Conservation (phyloP, 1,284 basidiomycete genomes). For the Papiliotrema terrestris region DNA sequence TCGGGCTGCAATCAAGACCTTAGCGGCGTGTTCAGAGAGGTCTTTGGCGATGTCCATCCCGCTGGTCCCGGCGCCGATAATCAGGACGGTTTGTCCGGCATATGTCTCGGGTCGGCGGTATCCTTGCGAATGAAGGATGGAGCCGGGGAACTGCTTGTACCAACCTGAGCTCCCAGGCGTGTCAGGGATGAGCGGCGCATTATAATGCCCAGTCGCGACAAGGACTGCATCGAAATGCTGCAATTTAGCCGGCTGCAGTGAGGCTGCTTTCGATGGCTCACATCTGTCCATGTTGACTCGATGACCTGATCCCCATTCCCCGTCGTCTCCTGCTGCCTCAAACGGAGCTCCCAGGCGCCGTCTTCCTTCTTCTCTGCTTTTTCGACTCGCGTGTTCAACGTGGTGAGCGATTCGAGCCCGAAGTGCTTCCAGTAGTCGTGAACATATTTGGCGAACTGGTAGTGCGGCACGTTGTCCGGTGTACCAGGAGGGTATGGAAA, state of each 20-base stretch:
- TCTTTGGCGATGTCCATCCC: constrained; percentile 53
- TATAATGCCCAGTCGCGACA: constrained; percentile 53
- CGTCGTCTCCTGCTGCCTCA: constrained; percentile 50
- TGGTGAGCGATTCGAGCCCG: constrained; percentile 49
- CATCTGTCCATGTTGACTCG: background rate
- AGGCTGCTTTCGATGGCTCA: too few species aligned
- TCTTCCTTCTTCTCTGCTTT: constrained; percentile 48
- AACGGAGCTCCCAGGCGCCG: constrained; percentile 24
- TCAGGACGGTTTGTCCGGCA: constrained; percentile 50
- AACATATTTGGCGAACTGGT: constrained; percentile 24
- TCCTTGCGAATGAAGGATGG: constrained; percentile 52
- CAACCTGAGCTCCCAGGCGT: constrained; percentile 49
- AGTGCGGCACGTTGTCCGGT: constrained; percentile 22
- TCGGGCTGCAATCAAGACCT: constrained; percentile 48
- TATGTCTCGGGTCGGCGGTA: constrained; percentile 52
- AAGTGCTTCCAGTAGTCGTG: constrained; percentile 45
- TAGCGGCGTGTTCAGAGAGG: constrained; percentile 32
- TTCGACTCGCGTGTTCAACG: constrained; percentile 56
- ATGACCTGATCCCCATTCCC: constrained; percentile 28
- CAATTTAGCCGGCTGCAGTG: background rate
- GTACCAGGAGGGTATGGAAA: constrained; percentile 26
- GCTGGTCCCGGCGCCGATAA: constrained; percentile 54
- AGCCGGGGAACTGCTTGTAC: constrained; percentile 46
- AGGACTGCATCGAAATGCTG: constrained; percentile 55
- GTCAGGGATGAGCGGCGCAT: constrained; percentile 52